phyloP scores from a whole-genome alignment of 306 rosid species.

The Quercus wislizeni region DNA sequence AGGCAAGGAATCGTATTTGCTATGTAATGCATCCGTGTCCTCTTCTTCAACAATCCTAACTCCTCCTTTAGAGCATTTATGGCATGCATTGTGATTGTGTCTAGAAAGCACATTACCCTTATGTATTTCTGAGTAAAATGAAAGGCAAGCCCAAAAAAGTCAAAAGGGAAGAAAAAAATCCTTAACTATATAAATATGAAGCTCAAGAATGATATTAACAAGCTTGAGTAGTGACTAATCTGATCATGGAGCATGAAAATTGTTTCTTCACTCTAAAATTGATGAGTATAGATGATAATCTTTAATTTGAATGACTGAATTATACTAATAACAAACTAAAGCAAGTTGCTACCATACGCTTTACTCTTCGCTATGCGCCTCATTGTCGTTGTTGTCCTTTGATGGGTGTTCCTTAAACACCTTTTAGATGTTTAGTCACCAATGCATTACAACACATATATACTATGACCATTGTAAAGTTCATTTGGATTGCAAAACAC shows the following conservation, averaged over 20 bases:
- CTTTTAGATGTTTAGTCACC: too few species aligned
- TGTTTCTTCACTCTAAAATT: too few species aligned
- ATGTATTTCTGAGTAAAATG: conserved; percentile 26
- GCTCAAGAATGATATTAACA: not conserved
- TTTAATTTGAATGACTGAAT: too few species aligned
- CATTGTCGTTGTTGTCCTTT: too few species aligned
- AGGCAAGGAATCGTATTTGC: conserved; percentile 19
- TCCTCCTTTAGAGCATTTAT: conserved; percentile 40
- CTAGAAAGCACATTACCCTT: conserved; percentile 22
- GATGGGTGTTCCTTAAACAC: too few species aligned
- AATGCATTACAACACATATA: too few species aligned
- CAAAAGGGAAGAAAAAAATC: not conserved
- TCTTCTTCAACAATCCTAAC: conserved; percentile 50
- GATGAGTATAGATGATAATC: too few species aligned
- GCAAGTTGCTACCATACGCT: too few species aligned
- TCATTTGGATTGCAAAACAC: too few species aligned
- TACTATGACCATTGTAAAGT: too few species aligned
- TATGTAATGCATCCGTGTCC: not conserved
- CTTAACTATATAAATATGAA: not conserved
- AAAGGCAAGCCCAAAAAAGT: not conserved
- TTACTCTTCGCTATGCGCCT: too few species aligned
- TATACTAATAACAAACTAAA: too few species aligned
- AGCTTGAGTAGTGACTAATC: not conserved
- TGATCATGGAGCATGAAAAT: not conserved
- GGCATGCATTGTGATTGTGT: conserved; percentile 37